A percentile compares a stretch with the other conserved stretches of the same genome.
phyloP scores from a whole-genome alignment of 768 basidiomycete species.

The Mycena venus region DNA sequence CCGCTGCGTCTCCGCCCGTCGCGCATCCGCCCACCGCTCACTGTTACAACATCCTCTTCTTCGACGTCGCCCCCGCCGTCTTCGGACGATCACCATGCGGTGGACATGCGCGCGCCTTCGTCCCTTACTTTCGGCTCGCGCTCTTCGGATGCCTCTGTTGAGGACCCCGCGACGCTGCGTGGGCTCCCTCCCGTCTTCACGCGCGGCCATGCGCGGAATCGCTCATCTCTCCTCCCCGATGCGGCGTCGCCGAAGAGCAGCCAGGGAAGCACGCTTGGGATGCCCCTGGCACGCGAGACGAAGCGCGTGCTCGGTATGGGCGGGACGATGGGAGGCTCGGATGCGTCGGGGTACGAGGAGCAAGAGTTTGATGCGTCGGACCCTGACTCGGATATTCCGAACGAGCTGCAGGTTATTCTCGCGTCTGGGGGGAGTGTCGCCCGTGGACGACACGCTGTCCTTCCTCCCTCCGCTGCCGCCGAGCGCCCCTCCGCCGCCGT shows the following conservation, averaged over 20 bases:
- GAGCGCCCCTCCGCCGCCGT: slow-evolving; percentile 39
- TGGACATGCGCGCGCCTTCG: slow-evolving; percentile 52
- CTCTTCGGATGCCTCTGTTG: slow-evolving; percentile 40
- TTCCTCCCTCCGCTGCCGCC: slow-evolving; percentile 41
- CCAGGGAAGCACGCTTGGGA: slow-evolving; percentile 38
- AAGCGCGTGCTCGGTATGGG: slow-evolving; percentile 72
- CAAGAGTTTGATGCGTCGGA: slow-evolving; percentile 67
- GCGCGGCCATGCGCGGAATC: slow-evolving; percentile 42
- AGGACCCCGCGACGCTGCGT: slow-evolving; percentile 3
- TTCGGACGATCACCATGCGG: slow-evolving; percentile 39
- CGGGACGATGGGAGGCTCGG: slow-evolving; percentile 77
- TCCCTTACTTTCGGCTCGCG: slow-evolving; percentile 53
- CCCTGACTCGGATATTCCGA: slow-evolving; percentile 85
- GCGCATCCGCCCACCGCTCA: slow-evolving; percentile 24
- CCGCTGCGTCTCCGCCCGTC: slow-evolving; percentile 53
- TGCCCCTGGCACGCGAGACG: slow-evolving; percentile 62
- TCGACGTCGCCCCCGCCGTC: slow-evolving; percentile 40
- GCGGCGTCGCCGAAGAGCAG: slow-evolving; percentile 36
- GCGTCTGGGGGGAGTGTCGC: slow-evolving; percentile 50
- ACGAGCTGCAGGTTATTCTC: slow-evolving; percentile 78
- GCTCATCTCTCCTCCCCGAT: slow-evolving; percentile 40
- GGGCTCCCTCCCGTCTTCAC: slow-evolving; percentile 51
- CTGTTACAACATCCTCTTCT: not conserved
- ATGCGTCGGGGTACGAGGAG: slow-evolving; percentile 58
- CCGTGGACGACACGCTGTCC: slow-evolving; percentile 56